Evolutionary conservation across 1,139 yeast species (phyloP), one percentile per base, ranked within the genome.

Genomic region (Yamadazyma spencermartinsiae): DNA sequence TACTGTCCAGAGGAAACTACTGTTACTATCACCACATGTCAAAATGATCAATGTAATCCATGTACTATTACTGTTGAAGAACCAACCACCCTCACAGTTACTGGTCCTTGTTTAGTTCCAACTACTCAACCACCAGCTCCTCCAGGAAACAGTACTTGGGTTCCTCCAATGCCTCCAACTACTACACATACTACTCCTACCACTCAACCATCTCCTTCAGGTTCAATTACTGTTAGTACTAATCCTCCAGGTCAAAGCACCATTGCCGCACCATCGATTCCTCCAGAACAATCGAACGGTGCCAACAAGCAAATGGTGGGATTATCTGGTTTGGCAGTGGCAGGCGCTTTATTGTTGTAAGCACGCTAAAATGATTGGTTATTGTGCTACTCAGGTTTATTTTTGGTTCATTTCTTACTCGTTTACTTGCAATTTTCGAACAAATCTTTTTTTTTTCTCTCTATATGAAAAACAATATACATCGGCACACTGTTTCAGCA

Each of bases 1-100:
- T 75, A 72, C 74, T 75, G 82, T 54, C 82, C 82, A 41, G 67
- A 55, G 40, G 59, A 83, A 42, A 80, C 86, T 47, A 65, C 69
- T 41, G 51, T 79, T 42, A 63, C 68, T 50, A 61, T 74, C 52
- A 76, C 79, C 62, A 71, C 67, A 54, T 65, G 72, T 54, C 36
- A 44, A 12, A 49, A 51, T 27, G 32, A 51, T 35, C 41, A 36
- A 35, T 63, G 67, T 44, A 48, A 39, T 25, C 59, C 62, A 31
- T 49, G 54, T 48, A 67, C 75, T 42, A 59, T 67, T 67, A 71
- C 76, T 40, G 81, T 74, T 49, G 63, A 76, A 36, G 68, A 50
- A 39, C 72, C 77, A 37, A 68, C 79, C 45, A 75, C 82, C 45
- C 51, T 79, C 50, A 76, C 80, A 50, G 66, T 78, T 62, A 74